Percentiles rank a stretch among this genome's conserved stretches.
Evolutionary conservation across 2,329 filamentous ascomycete genomes (phyloP).

Genomic region (Aspergillus aculeatus): DNA sequence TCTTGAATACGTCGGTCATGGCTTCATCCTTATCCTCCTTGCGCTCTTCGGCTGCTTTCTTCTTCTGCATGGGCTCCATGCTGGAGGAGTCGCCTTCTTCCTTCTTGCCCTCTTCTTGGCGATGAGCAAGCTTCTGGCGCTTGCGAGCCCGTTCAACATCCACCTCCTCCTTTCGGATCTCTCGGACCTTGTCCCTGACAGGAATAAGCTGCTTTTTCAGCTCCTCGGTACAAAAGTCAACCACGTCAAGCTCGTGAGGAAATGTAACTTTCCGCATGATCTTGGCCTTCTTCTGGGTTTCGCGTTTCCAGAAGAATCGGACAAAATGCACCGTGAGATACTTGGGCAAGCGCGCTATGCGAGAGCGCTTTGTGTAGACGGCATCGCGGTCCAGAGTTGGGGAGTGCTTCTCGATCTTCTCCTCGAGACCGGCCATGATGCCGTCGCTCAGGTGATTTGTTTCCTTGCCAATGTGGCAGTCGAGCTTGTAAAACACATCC

Average conservation of each 20-base stretch:
- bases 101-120: conserved; percentile 54
- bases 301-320: conserved; percentile 95
- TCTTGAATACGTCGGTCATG: conserved; percentile 79
- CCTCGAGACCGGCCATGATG: conserved; percentile 74
- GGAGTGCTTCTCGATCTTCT: conserved; percentile 89
- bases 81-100: conserved; percentile 34
- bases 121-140: conserved; percentile 72
- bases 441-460: conserved; percentile 92
- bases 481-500: conserved; percentile 85
- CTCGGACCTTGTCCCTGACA: conserved; percentile 92
- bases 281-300: conserved; percentile 97
- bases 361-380: conserved; percentile 84
- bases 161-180: conserved; percentile 90
- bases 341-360: conserved; percentile 85
- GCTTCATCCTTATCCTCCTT: conserved; percentile 66
- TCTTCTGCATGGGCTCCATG: conserved; percentile 48
- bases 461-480: conserved; percentile 86
- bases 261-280: conserved; percentile 99
- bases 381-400: conserved; percentile 74
- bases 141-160: conserved; percentile 90
- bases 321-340: conserved; percentile 97
- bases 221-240: conserved; percentile 94
- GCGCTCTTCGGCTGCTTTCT: conserved; percentile 51
- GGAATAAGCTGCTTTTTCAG: conserved; percentile 79
- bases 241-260: conserved; percentile 84